Evolutionary conservation across 768 basidiomycete species (phyloP).

Genomic region (Galerina sulciceps): DNA sequence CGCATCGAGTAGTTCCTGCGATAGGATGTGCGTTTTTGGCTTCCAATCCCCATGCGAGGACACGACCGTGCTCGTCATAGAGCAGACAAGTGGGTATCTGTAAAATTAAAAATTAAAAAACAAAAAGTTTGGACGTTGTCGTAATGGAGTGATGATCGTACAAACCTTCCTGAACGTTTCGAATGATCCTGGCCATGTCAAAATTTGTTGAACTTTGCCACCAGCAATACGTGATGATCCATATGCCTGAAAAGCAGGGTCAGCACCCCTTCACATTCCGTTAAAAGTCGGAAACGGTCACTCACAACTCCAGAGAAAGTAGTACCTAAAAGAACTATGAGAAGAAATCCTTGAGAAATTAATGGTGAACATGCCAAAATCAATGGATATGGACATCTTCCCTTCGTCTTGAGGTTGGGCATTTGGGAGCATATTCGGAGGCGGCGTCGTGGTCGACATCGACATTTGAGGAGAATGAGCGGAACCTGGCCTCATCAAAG

Average conservation of each 20-base stretch:
- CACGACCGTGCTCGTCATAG: slow-evolving; percentile 74
- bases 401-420: slow-evolving; percentile 57
- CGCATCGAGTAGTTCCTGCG: slow-evolving; percentile 60
- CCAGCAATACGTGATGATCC: slow-evolving; percentile 83
- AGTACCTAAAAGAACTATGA: slow-evolving; percentile 55
- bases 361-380: slow-evolving; percentile 60
- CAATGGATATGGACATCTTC: slow-evolving; percentile 82
- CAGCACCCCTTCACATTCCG: neutral
- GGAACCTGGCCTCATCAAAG: slow-evolving; percentile 35
- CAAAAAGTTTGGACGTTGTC: no score
- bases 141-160: slow-evolving; percentile 1
- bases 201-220: slow-evolving; percentile 82
- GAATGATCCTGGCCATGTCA: slow-evolving; percentile 84
- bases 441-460: slow-evolving; percentile 25
- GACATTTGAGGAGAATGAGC: slow-evolving; percentile 30
- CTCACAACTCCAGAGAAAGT: slow-evolving; percentile 88
- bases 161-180: slow-evolving; percentile 84
- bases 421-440: slow-evolving; percentile 21
- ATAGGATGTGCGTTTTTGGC: slow-evolving; percentile 80
- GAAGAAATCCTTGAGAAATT: neutral
- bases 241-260: slow-evolving; percentile 60
- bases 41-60: slow-evolving; percentile 86
- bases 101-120: slow-evolving; percentile 2
- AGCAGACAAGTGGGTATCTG: slow-evolving; percentile 82
- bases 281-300: slow-evolving; percentile 16